Conservation (phyloP, 257 asterid genomes). For the Rubia yunnanensis region DNA sequence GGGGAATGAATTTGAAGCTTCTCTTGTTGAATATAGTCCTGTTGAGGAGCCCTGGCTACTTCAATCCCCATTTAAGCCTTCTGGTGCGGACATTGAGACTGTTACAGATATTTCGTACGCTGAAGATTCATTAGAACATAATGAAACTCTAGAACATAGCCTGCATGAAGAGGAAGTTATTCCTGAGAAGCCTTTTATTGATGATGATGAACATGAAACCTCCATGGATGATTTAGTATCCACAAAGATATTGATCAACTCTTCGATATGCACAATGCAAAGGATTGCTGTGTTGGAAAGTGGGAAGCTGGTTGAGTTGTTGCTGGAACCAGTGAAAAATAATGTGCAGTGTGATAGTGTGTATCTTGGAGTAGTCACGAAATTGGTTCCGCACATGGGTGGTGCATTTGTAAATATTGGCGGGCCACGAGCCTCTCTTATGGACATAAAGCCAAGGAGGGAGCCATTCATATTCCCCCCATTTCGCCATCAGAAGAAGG, state of each 20-base stretch:
- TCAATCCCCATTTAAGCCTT: constrained; percentile 24
- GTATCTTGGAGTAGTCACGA: constrained; percentile 77
- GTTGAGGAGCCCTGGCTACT: constrained; percentile 96
- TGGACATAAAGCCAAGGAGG: constrained; percentile 63
- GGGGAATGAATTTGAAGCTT: constrained; percentile 18
- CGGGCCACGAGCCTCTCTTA: constrained; percentile 68
- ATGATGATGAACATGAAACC: constrained; percentile 33
- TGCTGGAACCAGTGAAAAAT: constrained; percentile 89
- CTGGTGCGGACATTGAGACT: constrained; percentile 18
- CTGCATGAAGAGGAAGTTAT: constrained; percentile 27
- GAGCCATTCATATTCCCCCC: constrained; percentile 68
- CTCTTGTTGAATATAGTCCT: constrained; percentile 20
- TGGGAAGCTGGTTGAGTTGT: constrained; percentile 70
- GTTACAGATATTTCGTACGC: constrained; percentile 17
- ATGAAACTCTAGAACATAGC: constrained; percentile 23
- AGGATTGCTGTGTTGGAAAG: constrained; percentile 91
- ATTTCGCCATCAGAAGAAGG: constrained; percentile 34
- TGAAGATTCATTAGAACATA: constrained; percentile 22
- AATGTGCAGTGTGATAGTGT: constrained; percentile 89
- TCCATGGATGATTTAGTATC: constrained; percentile 39
- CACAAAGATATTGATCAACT: constrained; percentile 78
- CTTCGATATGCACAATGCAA: constrained; percentile 92
- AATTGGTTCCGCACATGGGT: constrained; percentile 88
- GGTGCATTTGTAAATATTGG: constrained; percentile 98
- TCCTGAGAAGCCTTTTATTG: constrained; percentile 38